Percentiles rank a stretch among this genome's conserved stretches.
phyloP scores from a whole-genome alignment of 2,329 filamentous ascomycete species.

The Pestalotiopsis sp. region DNA sequence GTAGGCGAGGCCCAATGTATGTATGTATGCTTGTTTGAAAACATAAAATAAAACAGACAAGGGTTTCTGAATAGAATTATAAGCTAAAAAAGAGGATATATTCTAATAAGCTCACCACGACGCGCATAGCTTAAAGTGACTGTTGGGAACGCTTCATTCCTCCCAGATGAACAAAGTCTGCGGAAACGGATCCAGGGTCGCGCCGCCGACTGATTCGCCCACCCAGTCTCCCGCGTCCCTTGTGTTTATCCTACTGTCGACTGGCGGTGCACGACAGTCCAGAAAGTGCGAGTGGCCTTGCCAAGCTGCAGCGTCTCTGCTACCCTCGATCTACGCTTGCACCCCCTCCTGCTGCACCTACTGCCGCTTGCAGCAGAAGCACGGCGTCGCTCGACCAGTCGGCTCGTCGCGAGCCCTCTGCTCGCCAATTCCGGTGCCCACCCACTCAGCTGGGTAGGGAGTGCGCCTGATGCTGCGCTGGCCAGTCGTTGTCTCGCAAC shows the following conservation, averaged over 20 bases:
- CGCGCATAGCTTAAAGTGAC: not conserved
- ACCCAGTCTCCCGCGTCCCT: constrained; percentile 6
- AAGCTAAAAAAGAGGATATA: not conserved
- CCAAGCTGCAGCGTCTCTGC: not conserved
- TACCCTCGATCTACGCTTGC: constrained; percentile 6
- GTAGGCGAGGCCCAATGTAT: no score
- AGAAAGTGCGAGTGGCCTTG: not conserved
- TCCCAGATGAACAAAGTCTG: not conserved
- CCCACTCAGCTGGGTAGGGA: constrained; percentile 13
- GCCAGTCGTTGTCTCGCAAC: constrained; percentile 10
- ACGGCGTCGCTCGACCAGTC: not conserved
- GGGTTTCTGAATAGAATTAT: not conserved
- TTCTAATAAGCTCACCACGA: not conserved
- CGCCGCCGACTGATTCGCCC: not conserved
- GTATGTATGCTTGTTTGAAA: no score
- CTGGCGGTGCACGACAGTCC: constrained; percentile 11
- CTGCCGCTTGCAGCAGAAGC: constrained; percentile 9
- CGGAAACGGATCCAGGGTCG: not conserved
- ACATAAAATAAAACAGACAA: no score
- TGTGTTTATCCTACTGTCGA: constrained; percentile 8
- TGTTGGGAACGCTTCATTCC: not conserved
- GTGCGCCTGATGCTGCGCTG: not conserved
- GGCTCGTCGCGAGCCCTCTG: not conserved
- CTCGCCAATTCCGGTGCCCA: not conserved
- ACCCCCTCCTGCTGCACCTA: constrained; percentile 1